phyloP scores from a whole-genome alignment of 306 rosid genomes.

The Acacia confusa region DNA sequence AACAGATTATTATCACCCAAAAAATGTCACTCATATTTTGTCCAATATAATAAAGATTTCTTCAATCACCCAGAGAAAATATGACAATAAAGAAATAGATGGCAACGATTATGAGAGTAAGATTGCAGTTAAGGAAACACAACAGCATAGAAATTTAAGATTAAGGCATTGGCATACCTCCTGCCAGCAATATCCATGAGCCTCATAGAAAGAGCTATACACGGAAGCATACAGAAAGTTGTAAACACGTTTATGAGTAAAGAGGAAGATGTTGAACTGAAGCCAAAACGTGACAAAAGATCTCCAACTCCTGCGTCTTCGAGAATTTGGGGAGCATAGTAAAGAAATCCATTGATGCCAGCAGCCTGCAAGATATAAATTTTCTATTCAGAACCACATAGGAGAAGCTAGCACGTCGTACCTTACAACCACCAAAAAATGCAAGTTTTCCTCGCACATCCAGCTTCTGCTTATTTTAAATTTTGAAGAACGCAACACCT shows the following conservation, averaged over 20 bases:
- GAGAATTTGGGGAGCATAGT: slow-evolving; percentile 71
- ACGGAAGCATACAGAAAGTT: slow-evolving; percentile 79
- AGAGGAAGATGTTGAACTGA: slow-evolving; percentile 53
- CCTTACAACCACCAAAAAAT: neutral
- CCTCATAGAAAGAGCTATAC: slow-evolving; percentile 59
- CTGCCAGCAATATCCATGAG: slow-evolving; percentile 77
- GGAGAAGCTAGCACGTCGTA: neutral
- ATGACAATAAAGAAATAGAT: neutral
- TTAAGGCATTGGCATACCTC: slow-evolving; percentile 50
- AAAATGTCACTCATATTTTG: neutral
- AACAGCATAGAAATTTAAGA: slow-evolving; percentile 6
- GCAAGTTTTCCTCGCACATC: slow-evolving; percentile 10
- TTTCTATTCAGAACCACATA: slow-evolving; percentile 19
- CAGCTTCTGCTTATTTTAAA: slow-evolving; percentile 12
- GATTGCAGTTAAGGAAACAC: neutral
- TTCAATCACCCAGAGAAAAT: slow-evolving; percentile 1
- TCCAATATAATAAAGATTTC: neutral
- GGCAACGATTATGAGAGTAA: slow-evolving; percentile 3
- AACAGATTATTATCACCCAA: neutral
- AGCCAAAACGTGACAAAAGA: slow-evolving; percentile 58
- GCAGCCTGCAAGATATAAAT: slow-evolving; percentile 43
- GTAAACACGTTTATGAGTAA: slow-evolving; percentile 54
- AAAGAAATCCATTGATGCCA: slow-evolving; percentile 76
- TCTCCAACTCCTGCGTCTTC: slow-evolving; percentile 56
- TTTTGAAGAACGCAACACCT: slow-evolving; percentile 5